Base-by-base conservation (phyloP, 2,329 filamentous ascomycete genomes). In the Aspergillus pseudoglaucus region DNA sequence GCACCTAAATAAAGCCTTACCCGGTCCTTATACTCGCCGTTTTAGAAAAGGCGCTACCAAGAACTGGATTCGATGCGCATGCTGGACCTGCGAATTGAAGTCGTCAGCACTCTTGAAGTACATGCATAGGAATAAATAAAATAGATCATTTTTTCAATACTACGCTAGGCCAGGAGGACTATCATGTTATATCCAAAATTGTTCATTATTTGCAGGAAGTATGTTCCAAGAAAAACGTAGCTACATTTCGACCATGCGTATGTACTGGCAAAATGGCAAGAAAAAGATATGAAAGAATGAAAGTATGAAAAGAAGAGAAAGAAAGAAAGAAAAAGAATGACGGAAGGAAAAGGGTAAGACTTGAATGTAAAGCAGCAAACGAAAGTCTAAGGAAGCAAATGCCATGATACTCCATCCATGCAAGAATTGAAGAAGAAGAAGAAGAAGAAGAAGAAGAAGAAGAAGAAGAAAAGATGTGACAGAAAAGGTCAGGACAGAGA, bases 351-450 rank as follows among this genome's bases (percentile, higher is more conserved):
- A n/a, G n/a, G n/a, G n/a, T n/a, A 14, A 42, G 22, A 39, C 49
- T 38, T 42, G 30, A 46, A 45, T 14, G 47, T n/a, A 22, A 25
- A 42, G 25, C 25, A 33, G 17, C 27, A 18, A 12, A 48, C 32
- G 22, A n/a, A 18, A 10, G 30, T 33, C 35, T 22, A 48, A 46
- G 39, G 40, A 27, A 32, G 40, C 22, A 42, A 42, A 42, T 17
- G 8, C 22, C 14, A 25, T n/a, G 6, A 27, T 42, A 58, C 59
- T 54, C 57, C 54, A 53, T 47, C 50, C 27, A 58, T 58, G 59
- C 56, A 47, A 10, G 39, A 41, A 22, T 14, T 22, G 39, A 41
- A 23, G 39, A 23, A 41, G 18, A 22, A 22, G 22, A 22, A 5
- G 22, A 22, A 22, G 22, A 6, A 6, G 5, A 22, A 5, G 22